phyloP scores from a whole-genome alignment of 1,284 basidiomycete species.

The Xerocomus nothofagi region DNA sequence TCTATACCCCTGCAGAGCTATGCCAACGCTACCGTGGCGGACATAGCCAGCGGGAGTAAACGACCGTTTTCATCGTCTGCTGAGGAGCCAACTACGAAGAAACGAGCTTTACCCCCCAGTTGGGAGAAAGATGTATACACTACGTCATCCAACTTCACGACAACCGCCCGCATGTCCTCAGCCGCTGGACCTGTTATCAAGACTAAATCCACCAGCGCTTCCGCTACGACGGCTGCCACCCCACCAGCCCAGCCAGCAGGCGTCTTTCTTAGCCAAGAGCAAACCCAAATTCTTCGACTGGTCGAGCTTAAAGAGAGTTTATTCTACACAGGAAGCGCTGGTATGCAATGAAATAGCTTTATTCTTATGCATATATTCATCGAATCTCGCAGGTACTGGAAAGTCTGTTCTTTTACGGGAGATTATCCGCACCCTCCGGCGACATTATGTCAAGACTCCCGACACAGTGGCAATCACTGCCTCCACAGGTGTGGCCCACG shows the following conservation, averaged over 20 bases:
- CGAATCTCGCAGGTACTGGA: constrained; percentile 66
- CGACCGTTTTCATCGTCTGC: constrained; percentile 41
- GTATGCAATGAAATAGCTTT: constrained; percentile 48
- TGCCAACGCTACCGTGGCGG: constrained; percentile 30
- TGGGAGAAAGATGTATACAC: constrained; percentile 41
- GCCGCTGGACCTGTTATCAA: constrained; percentile 5
- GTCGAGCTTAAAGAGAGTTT: constrained; percentile 73
- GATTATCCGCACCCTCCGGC: constrained; percentile 67
- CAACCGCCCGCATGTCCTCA: constrained; percentile 11
- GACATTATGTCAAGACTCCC: constrained; percentile 44
- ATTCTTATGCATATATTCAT: constrained; percentile 12
- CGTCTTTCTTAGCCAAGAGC: constrained; percentile 77
- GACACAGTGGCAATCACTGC: constrained; percentile 84
- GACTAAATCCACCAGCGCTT: constrained; percentile 8
- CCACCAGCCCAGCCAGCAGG: constrained; percentile 40
- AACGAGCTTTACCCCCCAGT: constrained; percentile 52
- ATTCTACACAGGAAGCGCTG: constrained; percentile 98
- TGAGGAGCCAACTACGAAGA: constrained; percentile 45
- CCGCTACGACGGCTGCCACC: constrained; percentile 9
- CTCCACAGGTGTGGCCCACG: constrained; percentile 64
- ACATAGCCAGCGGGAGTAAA: constrained; percentile 42
- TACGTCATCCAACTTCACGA: constrained; percentile 31
- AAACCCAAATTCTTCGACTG: constrained; percentile 77
- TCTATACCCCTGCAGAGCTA: constrained; percentile 24
- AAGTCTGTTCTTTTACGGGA: constrained; percentile 90